Evolutionary conservation across 306 rosid species (phyloP).

Genomic region (Vicia sativa): DNA sequence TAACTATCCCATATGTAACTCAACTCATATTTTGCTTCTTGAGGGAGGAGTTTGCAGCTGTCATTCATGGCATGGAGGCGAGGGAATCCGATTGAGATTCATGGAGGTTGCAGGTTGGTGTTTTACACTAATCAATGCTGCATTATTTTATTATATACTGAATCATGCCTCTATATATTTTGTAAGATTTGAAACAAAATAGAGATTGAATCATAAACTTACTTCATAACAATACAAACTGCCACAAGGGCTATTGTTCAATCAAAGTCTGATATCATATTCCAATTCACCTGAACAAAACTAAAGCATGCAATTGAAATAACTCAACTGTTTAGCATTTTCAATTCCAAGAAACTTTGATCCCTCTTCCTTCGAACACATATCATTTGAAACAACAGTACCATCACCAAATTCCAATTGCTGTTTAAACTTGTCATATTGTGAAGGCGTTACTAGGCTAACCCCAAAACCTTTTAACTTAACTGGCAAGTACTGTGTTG

Average conservation of each 20-base stretch:
- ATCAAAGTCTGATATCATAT: neutral
- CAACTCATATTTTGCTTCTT: too few species aligned
- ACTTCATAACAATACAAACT: neutral
- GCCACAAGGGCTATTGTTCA: neutral
- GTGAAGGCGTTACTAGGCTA: neutral
- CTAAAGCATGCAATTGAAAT: neutral
- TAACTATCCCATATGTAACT: too few species aligned
- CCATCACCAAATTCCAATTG: neutral
- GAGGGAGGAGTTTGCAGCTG: too few species aligned
- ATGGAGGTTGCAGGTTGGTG: too few species aligned
- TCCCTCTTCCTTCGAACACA: neutral
- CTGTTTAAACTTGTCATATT: neutral
- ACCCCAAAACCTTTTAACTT: slow-evolving; percentile 31
- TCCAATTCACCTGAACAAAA: neutral
- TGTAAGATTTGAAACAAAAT: neutral
- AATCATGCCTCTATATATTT: neutral
- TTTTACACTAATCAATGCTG: too few species aligned
- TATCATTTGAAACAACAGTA: neutral
- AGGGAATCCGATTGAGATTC: too few species aligned
- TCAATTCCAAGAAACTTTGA: neutral
- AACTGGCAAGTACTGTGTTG: neutral
- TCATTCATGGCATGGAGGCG: too few species aligned
- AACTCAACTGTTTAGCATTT: neutral
- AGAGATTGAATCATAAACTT: neutral
- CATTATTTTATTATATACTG: neutral